Evolutionary conservation across 2,329 filamentous ascomycete genomes (phyloP).

Genomic region (Curvularia sp.): DNA sequence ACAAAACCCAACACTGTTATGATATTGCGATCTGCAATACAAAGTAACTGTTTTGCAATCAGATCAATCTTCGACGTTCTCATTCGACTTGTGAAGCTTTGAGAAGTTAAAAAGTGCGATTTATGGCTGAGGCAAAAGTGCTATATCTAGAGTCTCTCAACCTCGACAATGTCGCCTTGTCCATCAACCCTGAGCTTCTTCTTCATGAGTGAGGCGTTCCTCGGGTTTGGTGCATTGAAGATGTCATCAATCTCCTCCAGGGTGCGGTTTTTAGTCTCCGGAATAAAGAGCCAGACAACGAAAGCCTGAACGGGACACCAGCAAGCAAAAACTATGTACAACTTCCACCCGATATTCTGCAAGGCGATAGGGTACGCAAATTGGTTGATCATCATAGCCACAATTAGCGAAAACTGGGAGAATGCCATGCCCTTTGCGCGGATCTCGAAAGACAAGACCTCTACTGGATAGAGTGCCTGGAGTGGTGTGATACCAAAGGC

Average conservation of each 20-base stretch:
- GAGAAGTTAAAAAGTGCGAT: neutral
- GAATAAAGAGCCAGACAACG: conserved; percentile 32
- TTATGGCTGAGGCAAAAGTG: neutral
- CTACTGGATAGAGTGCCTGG: conserved; percentile 44
- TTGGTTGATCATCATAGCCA: conserved; percentile 39
- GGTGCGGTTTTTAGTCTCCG: conserved; percentile 39
- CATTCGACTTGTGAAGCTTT: neutral
- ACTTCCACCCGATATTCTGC: conserved; percentile 31
- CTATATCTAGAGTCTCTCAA: conserved; percentile 32
- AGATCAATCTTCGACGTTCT: neutral
- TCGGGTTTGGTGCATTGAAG: conserved; percentile 32
- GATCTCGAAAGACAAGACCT: conserved; percentile 47
- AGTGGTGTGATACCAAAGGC: conserved; percentile 46
- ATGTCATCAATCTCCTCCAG: conserved; percentile 38
- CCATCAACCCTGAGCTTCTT: conserved; percentile 33
- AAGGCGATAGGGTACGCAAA: conserved; percentile 40
- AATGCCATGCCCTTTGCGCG: conserved; percentile 46
- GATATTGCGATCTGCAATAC: neutral
- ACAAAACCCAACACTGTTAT: neutral
- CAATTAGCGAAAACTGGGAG: conserved; percentile 27
- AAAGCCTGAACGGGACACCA: conserved; percentile 31
- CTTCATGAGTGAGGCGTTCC: conserved; percentile 33
- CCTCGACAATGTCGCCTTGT: conserved; percentile 30
- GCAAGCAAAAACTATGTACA: conserved; percentile 35
- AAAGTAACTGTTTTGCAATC: neutral